Evolutionary conservation across 192 early-diverging fungal genomes (phyloP).

Genomic region (Backusella morwellensis): DNA sequence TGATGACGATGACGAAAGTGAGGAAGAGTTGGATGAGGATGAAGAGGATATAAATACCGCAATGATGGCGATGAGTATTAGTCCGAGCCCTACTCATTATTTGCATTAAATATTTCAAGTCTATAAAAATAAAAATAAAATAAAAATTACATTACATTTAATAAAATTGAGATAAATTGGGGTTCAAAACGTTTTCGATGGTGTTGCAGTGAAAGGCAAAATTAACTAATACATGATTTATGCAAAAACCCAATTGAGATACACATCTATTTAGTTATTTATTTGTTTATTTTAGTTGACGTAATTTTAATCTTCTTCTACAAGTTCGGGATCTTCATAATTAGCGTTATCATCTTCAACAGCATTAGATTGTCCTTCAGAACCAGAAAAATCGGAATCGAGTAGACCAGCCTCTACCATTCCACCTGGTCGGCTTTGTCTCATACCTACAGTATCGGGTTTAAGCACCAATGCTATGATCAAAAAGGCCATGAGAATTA

Average conservation of each 20-base stretch:
- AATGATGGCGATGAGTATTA: conserved; percentile 56
- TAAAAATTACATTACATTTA: background rate
- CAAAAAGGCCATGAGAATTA: background rate
- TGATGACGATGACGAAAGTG: conserved; percentile 37
- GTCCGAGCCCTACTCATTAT: conserved; percentile 46
- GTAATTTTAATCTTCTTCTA: background rate
- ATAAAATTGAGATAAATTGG: background rate
- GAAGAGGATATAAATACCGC: conserved; percentile 37
- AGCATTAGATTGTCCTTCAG: background rate
- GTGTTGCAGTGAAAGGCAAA: background rate
- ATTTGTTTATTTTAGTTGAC: background rate
- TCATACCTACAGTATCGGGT: conserved; percentile 22
- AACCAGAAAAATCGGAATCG: background rate
- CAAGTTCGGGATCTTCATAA: background rate
- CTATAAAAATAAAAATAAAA: background rate
- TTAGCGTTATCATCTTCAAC: background rate
- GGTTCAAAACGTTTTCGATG: background rate
- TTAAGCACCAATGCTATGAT: conserved; percentile 13
- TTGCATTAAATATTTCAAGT: conserved; percentile 4
- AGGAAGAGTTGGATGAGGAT: conserved; percentile 37
- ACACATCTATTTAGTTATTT: background rate
- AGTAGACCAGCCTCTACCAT: background rate
- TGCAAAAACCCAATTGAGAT: background rate
- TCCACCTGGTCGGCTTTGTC: conserved; percentile 8
- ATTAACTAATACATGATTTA: background rate